Evolutionary conservation across 2,329 filamentous ascomycete species (phyloP).

Genomic region (Lachnellula willkommii): DNA sequence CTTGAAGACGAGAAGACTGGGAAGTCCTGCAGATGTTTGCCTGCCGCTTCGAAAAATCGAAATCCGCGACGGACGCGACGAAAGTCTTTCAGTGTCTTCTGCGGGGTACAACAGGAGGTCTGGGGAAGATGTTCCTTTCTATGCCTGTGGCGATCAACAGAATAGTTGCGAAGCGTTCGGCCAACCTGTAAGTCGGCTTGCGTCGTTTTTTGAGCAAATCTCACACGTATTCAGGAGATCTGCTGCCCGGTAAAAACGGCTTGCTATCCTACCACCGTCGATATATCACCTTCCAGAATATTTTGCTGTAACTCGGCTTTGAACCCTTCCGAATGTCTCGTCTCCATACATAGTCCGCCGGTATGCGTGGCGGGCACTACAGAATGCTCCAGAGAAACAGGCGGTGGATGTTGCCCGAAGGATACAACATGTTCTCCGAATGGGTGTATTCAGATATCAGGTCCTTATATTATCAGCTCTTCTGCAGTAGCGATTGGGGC

Average conservation of each 20-base stretch:
- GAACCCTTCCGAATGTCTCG: constrained; percentile 15
- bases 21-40: constrained; percentile 9
- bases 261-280: constrained; percentile 18
- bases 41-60: constrained; percentile 21
- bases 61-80: background rate
- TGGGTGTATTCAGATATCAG: constrained; percentile 20
- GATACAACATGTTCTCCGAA: constrained; percentile 19
- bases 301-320: constrained; percentile 26
- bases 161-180: constrained; percentile 25
- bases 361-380: constrained; percentile 18
- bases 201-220: background rate
- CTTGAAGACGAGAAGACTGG: constrained; percentile 11
- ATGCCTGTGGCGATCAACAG: constrained; percentile 28
- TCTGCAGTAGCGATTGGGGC: background rate
- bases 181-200: constrained; percentile 21
- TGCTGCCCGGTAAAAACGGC: constrained; percentile 27
- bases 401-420: constrained; percentile 26
- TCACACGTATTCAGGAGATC: constrained; percentile 19
- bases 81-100: background rate
- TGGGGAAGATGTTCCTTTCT: constrained; percentile 21
- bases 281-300: constrained; percentile 20
- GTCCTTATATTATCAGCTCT: constrained; percentile 7
- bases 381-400: constrained; percentile 23
- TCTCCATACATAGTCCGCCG: constrained; percentile 16
- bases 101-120: background rate